These are phyloP conservation scores for Coprinopsis strossmayeri DNA, from an alignment of 768 basidiomycete genomes.

Conservation along the genomic window DNA sequence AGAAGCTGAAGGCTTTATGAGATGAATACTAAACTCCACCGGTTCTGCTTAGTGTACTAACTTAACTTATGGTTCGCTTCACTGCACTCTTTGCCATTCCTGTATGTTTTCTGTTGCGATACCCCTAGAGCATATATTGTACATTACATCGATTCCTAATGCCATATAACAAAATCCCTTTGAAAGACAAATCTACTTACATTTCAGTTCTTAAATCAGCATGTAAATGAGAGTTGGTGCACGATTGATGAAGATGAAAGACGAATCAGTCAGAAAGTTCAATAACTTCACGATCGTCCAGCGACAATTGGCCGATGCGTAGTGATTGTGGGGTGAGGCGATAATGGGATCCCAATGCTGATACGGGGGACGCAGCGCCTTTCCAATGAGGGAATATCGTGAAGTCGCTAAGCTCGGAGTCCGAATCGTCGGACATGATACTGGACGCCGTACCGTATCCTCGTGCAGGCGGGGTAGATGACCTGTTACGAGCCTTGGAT, in stretches of 20 bases:
- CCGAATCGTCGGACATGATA: neutral
- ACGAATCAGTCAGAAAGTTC: neutral
- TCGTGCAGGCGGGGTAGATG: neutral
- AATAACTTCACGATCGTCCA: neutral
- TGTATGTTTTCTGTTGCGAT: neutral
- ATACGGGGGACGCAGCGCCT: neutral
- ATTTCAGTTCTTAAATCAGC: too few relatives aligned
- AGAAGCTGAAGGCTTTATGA: constrained; percentile 18
- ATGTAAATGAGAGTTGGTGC: too few relatives aligned
- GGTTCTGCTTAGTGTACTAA: too few relatives aligned
- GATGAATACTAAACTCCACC: too few relatives aligned
- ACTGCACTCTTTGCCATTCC: neutral
- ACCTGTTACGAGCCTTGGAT: neutral
- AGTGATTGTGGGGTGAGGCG: neutral
- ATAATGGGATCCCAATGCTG: neutral
- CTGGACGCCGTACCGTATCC: neutral
- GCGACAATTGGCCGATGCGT: neutral
- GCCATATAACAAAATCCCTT: neutral
- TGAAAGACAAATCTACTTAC: too few relatives aligned
- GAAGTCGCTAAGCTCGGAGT: neutral
- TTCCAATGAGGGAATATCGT: neutral
- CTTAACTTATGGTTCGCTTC: too few relatives aligned
- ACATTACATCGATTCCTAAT: neutral
- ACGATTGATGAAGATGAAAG: neutral
- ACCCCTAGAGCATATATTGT: neutral